Percentiles rank a stretch among this genome's conserved stretches.
Conservation (phyloP, 176 grass and related monocot species). For the Tuctoria greenei region DNA sequence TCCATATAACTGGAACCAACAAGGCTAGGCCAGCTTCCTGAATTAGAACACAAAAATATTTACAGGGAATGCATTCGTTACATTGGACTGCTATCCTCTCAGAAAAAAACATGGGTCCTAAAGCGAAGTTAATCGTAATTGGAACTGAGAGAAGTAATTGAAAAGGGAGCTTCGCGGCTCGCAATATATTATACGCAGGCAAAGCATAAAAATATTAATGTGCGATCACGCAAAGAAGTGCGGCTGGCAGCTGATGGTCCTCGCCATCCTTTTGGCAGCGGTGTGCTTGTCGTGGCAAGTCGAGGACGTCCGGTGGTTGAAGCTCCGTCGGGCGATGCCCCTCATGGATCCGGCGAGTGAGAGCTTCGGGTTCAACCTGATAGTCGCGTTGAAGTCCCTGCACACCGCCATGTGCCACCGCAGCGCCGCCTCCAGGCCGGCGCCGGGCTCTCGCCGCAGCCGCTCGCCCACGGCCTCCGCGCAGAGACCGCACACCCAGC, state of each 20-base stretch:
- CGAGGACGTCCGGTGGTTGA: conserved; percentile 25
- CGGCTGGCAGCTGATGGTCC: conserved; percentile 45
- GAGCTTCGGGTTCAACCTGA: conserved; percentile 60
- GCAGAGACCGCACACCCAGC: conserved; percentile 56
- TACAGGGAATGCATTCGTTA: neutral
- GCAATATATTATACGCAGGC: neutral
- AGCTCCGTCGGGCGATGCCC: conserved; percentile 52
- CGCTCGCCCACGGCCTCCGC: conserved; percentile 39
- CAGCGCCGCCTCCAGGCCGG: conserved; percentile 44
- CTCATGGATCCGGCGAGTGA: conserved; percentile 59
- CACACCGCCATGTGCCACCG: conserved; percentile 49
- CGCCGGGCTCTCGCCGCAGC: conserved; percentile 14
- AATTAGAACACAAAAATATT: neutral
- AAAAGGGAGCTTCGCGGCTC: neutral
- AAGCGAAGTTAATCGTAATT: neutral
- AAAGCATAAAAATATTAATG: neutral
- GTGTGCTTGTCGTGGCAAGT: conserved; percentile 19
- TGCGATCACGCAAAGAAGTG: conserved; percentile 19
- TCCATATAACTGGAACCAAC: neutral
- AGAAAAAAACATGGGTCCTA: neutral
- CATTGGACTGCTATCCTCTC: neutral
- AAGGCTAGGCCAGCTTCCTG: neutral
- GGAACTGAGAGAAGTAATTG: neutral
- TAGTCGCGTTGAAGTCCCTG: conserved; percentile 49
- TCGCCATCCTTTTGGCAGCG: conserved; percentile 35